phyloP scores from a whole-genome alignment of 352 stramenopile species.

The Globisporangium heterothallicum region DNA sequence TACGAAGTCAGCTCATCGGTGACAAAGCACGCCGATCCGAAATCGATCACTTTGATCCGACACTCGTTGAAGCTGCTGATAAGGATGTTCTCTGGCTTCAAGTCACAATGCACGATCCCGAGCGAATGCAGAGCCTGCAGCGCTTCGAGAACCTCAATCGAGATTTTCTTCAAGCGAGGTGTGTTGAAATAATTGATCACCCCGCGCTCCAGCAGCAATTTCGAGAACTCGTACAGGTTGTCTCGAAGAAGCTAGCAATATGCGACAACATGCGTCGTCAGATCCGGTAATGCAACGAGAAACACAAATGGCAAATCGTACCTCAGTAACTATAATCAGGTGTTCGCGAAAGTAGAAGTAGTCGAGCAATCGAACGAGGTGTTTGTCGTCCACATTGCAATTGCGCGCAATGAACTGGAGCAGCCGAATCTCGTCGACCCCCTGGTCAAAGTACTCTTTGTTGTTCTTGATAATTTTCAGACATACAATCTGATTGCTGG shows the following conservation, averaged over 20 bases:
- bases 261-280: constrained; percentile 1
- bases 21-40: constrained; percentile 95
- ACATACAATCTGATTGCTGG: constrained; percentile 84
- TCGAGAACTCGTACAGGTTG: constrained; percentile 98
- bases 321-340: constrained; percentile 96
- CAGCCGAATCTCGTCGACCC: constrained; percentile 75
- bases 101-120: constrained; percentile 96
- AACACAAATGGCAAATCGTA: constrained; percentile 23
- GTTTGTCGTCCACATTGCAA: constrained; percentile 87
- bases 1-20: constrained; percentile 95
- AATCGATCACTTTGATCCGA: constrained; percentile 97
- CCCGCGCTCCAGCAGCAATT: constrained; percentile 65
- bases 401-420: constrained; percentile 64
- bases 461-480: constrained; percentile 99
- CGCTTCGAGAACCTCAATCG: constrained; percentile 92
- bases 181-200: constrained; percentile 95
- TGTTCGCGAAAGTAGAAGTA: constrained; percentile 95
- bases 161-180: constrained; percentile 89
- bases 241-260: constrained; percentile 84
- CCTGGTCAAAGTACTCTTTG: constrained; percentile 99
- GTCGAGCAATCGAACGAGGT: constrained; percentile 93
- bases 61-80: constrained; percentile 86
- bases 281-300: background rate
- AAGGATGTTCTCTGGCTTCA: constrained; percentile 98
- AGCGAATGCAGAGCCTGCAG: constrained; percentile 86